A percentile compares a stretch with the other conserved stretches of the same genome.
These are phyloP conservation scores for Colletotrichum plurivorum DNA, from an alignment of 2,329 filamentous ascomycete genomes.

Conservation along the genomic window DNA sequence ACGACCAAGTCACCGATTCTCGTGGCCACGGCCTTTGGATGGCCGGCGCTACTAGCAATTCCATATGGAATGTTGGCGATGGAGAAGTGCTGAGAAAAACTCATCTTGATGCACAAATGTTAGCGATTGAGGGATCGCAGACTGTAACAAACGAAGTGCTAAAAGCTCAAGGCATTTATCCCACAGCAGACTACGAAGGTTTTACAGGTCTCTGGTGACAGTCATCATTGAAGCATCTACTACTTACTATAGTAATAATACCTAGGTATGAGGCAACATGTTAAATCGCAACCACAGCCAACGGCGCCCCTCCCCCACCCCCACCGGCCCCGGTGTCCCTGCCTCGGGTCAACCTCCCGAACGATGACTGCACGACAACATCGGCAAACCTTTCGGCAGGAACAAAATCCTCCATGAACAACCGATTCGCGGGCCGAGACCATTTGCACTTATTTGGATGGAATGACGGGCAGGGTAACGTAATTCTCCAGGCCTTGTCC, in stretches of 20 bases:
- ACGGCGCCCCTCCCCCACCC: slow-evolving; percentile 18
- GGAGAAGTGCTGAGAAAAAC: slow-evolving; percentile 64
- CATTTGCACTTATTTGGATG: slow-evolving; percentile 41
- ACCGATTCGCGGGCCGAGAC: too few relatives aligned
- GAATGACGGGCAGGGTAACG: slow-evolving; percentile 67
- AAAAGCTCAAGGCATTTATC: not conserved
- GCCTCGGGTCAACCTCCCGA: slow-evolving; percentile 12
- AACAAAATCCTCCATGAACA: not conserved
- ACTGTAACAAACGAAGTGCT: too few relatives aligned
- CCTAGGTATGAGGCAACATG: too few relatives aligned
- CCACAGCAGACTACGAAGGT: not conserved
- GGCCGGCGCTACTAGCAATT: slow-evolving; percentile 58
- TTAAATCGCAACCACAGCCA: too few relatives aligned
- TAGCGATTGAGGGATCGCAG: not conserved
- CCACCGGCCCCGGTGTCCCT: slow-evolving; percentile 23
- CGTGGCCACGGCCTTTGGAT: slow-evolving; percentile 60
- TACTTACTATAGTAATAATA: too few relatives aligned
- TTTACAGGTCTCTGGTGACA: too few relatives aligned
- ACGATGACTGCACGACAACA: not conserved
- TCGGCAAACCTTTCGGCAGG: slow-evolving; percentile 10
- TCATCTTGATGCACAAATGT: slow-evolving; percentile 6
- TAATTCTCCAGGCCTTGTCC: slow-evolving; percentile 64
- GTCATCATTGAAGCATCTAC: too few relatives aligned
- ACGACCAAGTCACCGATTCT: slow-evolving; percentile 65
- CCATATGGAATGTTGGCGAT: slow-evolving; percentile 68